Evolutionary conservation across 495 filamentous ascomycete genomes (phyloP), one percentile per base, ranked within the genome.

Genomic region (Astrocystis sublimbata): DNA sequence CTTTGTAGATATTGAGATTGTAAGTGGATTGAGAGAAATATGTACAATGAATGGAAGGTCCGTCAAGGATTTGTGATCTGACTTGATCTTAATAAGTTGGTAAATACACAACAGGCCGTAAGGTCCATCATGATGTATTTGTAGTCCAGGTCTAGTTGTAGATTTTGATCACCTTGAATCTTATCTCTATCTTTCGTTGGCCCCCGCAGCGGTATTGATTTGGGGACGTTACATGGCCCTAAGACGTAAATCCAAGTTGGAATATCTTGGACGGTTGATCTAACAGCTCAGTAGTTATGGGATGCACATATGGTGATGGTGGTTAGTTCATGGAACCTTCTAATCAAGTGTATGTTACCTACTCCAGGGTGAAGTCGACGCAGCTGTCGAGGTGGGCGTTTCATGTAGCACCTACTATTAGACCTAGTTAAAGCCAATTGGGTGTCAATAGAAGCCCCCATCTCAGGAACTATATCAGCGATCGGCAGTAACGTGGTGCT

Each of bases 401-500:
- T 62, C 21, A 17, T 51, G 42, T 24, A 31, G 19, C 35, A 31
- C 33, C 45, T 42, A 41, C 33, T 36, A 5, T 30, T 60, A n/a
- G 33, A 12, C 35, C 7, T n/a, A 9, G n/a, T 4, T 51, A 24
- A 51, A 52, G 24, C 7, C 9, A 41, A 30, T 60, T 31, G 35
- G 54, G 21, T 50, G 31, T 46, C 46, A 17, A 46, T 51, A 60
- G 45, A 31, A 23, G 45, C 38, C 46, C 58, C 31, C 19, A 35
- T 41, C 52, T 60, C 33, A 23, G 56, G 31, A 46, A 52, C 50
- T 51, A 19, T 50, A 45, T 60, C 23, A 46, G 31, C 46, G 46
- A 51, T 60, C 58, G 58, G 58, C 17, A 51, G 58, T 60, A 60
- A 61, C 58, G 50, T 54, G 28, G 47, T 61, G 59, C 59, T 42